phyloP scores from a whole-genome alignment of 306 rosid species.

The Lupinus albus region DNA sequence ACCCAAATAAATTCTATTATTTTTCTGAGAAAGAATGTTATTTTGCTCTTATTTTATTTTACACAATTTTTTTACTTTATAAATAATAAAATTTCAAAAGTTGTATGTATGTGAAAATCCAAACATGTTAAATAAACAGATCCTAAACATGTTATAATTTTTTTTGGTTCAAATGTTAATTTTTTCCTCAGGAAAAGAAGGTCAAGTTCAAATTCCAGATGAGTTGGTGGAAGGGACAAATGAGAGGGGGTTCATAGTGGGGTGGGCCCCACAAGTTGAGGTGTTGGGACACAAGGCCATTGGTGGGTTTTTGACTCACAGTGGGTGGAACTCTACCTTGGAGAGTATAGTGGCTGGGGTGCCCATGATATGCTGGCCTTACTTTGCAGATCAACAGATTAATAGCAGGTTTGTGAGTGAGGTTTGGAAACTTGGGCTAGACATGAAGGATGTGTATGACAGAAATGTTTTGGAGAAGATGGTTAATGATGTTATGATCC shows the following conservation, averaged over 20 bases:
- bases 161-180: too few relatives aligned
- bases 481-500: slow-evolving; percentile 37
- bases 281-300: slow-evolving; percentile 54
- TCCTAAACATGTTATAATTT: too few relatives aligned
- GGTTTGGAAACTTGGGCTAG: slow-evolving; percentile 46
- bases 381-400: slow-evolving; percentile 38
- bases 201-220: background rate
- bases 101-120: too few relatives aligned
- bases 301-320: slow-evolving; percentile 58
- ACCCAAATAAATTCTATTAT: too few relatives aligned
- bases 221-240: slow-evolving; percentile 46
- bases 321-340: slow-evolving; percentile 50
- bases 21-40: too few relatives aligned
- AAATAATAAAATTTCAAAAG: too few relatives aligned
- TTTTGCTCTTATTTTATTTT: too few relatives aligned
- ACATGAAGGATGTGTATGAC: slow-evolving; percentile 50
- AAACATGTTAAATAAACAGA: too few relatives aligned
- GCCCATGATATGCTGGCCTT: slow-evolving; percentile 52
- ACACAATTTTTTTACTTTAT: too few relatives aligned
- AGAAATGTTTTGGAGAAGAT: slow-evolving; percentile 38
- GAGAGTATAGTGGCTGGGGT: slow-evolving; percentile 47
- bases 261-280: slow-evolving; percentile 67
- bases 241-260: slow-evolving; percentile 48
- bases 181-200: background rate
- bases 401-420: slow-evolving; percentile 52